Conservation (phyloP, 805 yeast species). For the Lipomyces yamanashiensis region DNA sequence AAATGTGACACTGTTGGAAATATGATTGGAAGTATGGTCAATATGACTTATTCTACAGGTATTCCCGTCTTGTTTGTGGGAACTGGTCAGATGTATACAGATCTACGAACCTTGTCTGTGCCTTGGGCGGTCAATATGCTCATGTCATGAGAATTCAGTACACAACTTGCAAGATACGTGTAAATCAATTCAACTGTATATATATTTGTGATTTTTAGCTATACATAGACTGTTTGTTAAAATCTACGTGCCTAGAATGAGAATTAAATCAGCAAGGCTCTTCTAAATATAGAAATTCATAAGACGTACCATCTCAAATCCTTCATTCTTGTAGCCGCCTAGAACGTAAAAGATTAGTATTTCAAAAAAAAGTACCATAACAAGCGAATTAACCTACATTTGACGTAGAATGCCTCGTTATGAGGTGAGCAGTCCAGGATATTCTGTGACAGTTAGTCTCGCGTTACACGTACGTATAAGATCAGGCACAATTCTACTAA, state of each 20-base stretch:
- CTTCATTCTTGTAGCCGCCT: slow-evolving; percentile 35
- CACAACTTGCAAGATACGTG: background rate
- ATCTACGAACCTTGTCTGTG: slow-evolving; percentile 84
- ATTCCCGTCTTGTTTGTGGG: slow-evolving; percentile 96
- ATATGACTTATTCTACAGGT: slow-evolving; percentile 94
- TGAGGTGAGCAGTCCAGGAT: slow-evolving; percentile 86
- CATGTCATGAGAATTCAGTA: slow-evolving; percentile 47
- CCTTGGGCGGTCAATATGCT: slow-evolving; percentile 89
- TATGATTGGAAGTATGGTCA: slow-evolving; percentile 93
- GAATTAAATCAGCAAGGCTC: no score
- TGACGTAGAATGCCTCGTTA: slow-evolving; percentile 83
- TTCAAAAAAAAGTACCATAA: background rate
- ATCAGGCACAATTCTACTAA: slow-evolving; percentile 39
- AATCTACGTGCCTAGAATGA: slow-evolving; percentile 8
- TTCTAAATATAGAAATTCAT: no score
- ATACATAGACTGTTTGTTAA: background rate
- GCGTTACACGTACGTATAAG: background rate
- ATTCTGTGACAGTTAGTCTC: slow-evolving; percentile 12
- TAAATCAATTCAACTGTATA: background rate
- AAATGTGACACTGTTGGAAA: slow-evolving; percentile 98
- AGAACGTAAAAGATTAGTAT: background rate
- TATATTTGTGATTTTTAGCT: background rate
- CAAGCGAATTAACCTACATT: slow-evolving; percentile 53
- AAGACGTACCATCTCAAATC: slow-evolving; percentile 33
- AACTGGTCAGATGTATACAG: slow-evolving; percentile 96